Evolutionary conservation across 495 filamentous ascomycete genomes (phyloP).

Genomic region (Evernia prunastri): DNA sequence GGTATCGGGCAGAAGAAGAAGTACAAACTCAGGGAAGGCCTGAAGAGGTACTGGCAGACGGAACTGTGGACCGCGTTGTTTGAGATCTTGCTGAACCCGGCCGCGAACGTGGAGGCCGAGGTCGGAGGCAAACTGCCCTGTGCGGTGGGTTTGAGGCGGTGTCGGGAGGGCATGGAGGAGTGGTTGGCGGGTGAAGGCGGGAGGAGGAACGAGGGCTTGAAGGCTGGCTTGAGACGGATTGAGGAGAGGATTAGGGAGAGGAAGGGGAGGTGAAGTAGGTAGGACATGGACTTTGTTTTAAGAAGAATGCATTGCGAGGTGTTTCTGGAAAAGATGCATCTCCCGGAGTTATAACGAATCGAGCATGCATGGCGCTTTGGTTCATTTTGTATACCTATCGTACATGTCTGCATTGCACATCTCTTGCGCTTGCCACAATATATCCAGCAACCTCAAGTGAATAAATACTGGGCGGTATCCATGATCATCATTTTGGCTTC

Average conservation of each 20-base stretch:
- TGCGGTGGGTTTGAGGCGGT: constrained; percentile 46
- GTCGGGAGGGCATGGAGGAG: constrained; percentile 69
- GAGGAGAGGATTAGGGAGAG: constrained; percentile 63
- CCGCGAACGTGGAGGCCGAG: constrained; percentile 52
- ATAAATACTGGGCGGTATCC: not conserved
- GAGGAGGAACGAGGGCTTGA: constrained; percentile 62
- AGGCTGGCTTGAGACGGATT: constrained; percentile 52
- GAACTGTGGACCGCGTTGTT: constrained; percentile 83
- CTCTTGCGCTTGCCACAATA: constrained; percentile 1
- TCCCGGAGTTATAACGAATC: not conserved
- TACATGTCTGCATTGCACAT: not conserved
- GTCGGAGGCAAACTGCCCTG: constrained; percentile 56
- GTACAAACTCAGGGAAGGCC: constrained; percentile 63
- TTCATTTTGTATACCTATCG: not conserved
- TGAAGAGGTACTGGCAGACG: constrained; percentile 94
- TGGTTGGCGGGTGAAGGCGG: constrained; percentile 79
- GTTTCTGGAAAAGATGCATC: not conserved
- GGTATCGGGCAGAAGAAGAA: constrained; percentile 49
- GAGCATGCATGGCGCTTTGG: not conserved
- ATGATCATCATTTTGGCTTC: not conserved
- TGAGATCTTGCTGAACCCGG: constrained; percentile 80
- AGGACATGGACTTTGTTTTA: not conserved
- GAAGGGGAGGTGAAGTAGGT: constrained; percentile 44
- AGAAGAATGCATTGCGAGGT: not conserved
- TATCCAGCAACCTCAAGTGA: not conserved